phyloP scores from a whole-genome alignment of 164 flowering plant genomes.

The Tinospora cordifolia region DNA sequence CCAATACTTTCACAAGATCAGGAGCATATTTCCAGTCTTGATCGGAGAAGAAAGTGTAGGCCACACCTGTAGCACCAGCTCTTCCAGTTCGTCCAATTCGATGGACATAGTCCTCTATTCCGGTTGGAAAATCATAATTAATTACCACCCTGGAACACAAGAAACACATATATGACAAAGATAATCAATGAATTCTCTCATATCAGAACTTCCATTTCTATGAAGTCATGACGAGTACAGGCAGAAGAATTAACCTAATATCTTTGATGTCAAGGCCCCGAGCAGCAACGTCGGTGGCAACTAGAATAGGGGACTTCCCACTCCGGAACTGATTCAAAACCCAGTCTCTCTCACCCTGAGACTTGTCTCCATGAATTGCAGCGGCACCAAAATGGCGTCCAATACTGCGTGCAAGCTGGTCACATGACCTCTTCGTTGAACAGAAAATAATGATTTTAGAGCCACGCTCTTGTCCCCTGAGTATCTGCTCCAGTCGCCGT shows the following conservation, averaged over 20 bases:
- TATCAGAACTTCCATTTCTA: neutral
- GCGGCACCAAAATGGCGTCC: conserved; percentile 81
- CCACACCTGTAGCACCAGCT: conserved; percentile 87
- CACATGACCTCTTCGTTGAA: conserved; percentile 82
- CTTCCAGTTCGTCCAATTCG: conserved; percentile 96
- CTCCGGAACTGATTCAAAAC: conserved; percentile 75
- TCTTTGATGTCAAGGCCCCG: conserved; percentile 90
- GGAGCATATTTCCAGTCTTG: conserved; percentile 89
- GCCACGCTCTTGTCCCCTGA: conserved; percentile 72
- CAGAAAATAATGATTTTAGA: conserved; percentile 79
- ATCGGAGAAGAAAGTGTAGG: conserved; percentile 81
- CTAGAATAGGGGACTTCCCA: conserved; percentile 73
- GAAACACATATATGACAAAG: neutral
- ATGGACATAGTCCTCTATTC: conserved; percentile 90
- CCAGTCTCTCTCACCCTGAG: conserved; percentile 88
- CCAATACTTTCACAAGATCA: conserved; percentile 74
- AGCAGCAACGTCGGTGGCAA: conserved; percentile 97
- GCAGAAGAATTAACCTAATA: conserved; percentile 47
- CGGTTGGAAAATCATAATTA: conserved; percentile 90
- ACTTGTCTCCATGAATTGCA: conserved; percentile 91
- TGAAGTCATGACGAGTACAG: neutral
- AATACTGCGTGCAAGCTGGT: conserved; percentile 72
- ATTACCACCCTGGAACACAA: conserved; percentile 66
- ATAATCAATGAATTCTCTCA: neutral
- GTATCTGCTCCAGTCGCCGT: conserved; percentile 83